phyloP scores from a whole-genome alignment of 441 rosid species.

The Adansonia grandidieri region DNA sequence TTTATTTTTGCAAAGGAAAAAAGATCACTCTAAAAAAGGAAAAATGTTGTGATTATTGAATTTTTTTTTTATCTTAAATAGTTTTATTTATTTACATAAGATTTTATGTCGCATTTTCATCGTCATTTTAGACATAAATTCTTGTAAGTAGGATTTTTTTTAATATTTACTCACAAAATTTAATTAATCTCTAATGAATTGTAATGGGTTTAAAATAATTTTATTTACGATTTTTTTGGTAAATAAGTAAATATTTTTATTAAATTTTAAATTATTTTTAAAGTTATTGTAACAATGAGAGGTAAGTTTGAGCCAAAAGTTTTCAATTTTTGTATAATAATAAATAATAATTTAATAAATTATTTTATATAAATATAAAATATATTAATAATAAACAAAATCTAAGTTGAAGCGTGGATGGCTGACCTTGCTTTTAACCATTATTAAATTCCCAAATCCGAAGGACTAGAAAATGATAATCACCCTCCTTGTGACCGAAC shows the following conservation, averaged over 20 bases:
- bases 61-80: too few species aligned
- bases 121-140: too few species aligned
- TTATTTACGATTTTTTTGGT: too few species aligned
- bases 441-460: neutral
- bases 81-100: neutral
- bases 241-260: neutral
- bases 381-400: neutral
- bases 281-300: neutral
- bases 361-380: too few species aligned
- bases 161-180: too few species aligned
- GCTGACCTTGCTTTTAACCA: neutral
- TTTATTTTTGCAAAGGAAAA: neutral
- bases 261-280: too few species aligned
- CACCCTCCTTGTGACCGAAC: constrained; percentile 43
- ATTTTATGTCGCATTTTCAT: neutral
- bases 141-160: too few species aligned
- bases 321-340: neutral
- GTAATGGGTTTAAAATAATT: too few species aligned
- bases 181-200: too few species aligned
- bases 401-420: neutral
- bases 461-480: neutral
- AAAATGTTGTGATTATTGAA: neutral
- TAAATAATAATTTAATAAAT: neutral
- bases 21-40: neutral
- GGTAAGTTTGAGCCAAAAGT: neutral